A percentile compares a stretch with the other conserved stretches of the same genome.
phyloP scores from a whole-genome alignment of 2,329 filamentous ascomycete species.

The Alternaria angustiovoidea region DNA sequence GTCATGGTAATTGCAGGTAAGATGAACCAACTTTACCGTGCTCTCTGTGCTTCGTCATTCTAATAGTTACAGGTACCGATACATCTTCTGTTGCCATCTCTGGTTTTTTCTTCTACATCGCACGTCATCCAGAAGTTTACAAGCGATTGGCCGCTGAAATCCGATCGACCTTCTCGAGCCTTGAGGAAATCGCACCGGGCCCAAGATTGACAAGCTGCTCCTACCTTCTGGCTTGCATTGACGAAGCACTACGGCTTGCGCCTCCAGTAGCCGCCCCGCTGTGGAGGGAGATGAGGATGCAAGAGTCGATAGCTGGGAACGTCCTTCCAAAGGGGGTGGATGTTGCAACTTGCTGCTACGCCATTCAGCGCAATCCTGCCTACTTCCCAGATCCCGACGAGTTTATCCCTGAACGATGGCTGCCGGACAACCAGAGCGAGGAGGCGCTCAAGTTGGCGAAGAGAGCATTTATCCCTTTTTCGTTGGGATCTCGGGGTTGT shows the following conservation, averaged over 20 bases:
- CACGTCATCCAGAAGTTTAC: constrained; percentile 40
- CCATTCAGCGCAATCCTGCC: background rate
- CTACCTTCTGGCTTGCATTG: constrained; percentile 36
- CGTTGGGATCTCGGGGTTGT: constrained; percentile 8
- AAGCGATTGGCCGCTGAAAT: constrained; percentile 23
- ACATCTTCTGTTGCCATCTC: constrained; percentile 43
- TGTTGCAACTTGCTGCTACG: background rate
- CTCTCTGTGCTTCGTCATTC: background rate
- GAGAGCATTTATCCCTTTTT: constrained; percentile 10
- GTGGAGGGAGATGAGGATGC: constrained; percentile 17
- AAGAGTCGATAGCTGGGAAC: background rate
- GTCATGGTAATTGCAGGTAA: constrained; percentile 10
- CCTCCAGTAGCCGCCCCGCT: constrained; percentile 27
- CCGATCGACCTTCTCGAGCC: constrained; percentile 14
- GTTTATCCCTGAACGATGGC: constrained; percentile 12
- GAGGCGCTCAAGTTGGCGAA: background rate
- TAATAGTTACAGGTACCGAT: constrained; percentile 36
- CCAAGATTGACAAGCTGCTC: constrained; percentile 11
- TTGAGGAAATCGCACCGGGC: constrained; percentile 26
- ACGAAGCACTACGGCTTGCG: constrained; percentile 34
- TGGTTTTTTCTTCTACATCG: constrained; percentile 48
- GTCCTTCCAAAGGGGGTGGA: constrained; percentile 1
- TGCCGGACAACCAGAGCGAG: background rate
- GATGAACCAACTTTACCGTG: background rate
- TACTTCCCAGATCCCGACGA: constrained; percentile 8